These are phyloP conservation scores for Salvia rosmarinus DNA, from an alignment of 257 asterid genomes.

Conservation along the genomic window DNA sequence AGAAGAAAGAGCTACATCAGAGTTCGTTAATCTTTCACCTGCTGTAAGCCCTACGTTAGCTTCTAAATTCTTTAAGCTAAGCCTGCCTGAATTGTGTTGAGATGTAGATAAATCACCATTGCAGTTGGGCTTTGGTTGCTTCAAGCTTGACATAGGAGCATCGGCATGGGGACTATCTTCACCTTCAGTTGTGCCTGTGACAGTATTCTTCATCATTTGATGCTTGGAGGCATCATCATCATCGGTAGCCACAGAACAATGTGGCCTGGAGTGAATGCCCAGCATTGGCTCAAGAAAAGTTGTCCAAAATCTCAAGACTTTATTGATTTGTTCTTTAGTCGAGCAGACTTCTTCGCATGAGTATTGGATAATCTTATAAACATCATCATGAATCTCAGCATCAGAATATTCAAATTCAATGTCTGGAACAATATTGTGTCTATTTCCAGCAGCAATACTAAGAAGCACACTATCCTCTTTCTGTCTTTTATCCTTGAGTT, in stretches of 20 bases:
- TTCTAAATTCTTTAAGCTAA: slow-evolving; percentile 46
- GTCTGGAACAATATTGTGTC: slow-evolving; percentile 64
- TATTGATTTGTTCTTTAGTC: slow-evolving; percentile 74
- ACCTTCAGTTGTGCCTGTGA: slow-evolving; percentile 46
- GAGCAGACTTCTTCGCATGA: slow-evolving; percentile 91
- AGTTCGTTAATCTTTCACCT: slow-evolving; percentile 50
- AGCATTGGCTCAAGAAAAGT: slow-evolving; percentile 78
- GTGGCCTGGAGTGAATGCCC: slow-evolving; percentile 60
- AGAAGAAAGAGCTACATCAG: slow-evolving; percentile 49
- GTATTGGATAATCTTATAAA: slow-evolving; percentile 72
- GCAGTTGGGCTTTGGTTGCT: slow-evolving; percentile 54
- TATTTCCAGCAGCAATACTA: slow-evolving; percentile 71
- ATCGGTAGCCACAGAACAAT: slow-evolving; percentile 48
- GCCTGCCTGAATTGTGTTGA: slow-evolving; percentile 45
- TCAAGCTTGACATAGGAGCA: slow-evolving; percentile 42
- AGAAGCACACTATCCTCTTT: slow-evolving; percentile 71
- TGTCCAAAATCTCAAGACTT: slow-evolving; percentile 80
- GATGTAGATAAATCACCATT: slow-evolving; percentile 61
- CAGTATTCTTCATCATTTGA: slow-evolving; percentile 41
- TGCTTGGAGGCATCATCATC: slow-evolving; percentile 52
- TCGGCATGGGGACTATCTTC: slow-evolving; percentile 60
- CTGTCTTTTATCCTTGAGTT: slow-evolving; percentile 80
- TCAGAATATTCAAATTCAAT: slow-evolving; percentile 79
- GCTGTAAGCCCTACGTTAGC: slow-evolving; percentile 53
- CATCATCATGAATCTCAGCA: slow-evolving; percentile 73